Percentiles rank a stretch among this genome's conserved stretches.
Evolutionary conservation across 2,329 filamentous ascomycete species (phyloP).

Genomic region (Xylariaceae sp.): DNA sequence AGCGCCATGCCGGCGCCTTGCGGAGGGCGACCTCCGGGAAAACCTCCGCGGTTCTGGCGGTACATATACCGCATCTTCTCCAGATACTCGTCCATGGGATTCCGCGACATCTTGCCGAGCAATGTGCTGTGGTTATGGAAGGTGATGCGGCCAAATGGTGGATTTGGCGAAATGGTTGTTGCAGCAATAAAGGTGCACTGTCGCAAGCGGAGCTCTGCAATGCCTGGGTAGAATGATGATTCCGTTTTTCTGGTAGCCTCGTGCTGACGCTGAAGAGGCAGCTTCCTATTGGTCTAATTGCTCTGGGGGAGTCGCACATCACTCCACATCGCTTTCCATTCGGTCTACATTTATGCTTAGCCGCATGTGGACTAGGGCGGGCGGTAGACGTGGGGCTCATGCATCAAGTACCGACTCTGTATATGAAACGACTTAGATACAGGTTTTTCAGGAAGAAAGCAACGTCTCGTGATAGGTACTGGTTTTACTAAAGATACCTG

Average conservation of each 20-base stretch:
- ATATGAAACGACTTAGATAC: too few species aligned
- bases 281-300: conserved; percentile 13
- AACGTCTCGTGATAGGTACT: too few species aligned
- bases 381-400: too few species aligned
- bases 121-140: neutral
- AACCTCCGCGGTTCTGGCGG: conserved; percentile 37
- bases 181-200: neutral
- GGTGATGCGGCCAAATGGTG: neutral
- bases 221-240: conserved; percentile 4
- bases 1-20: conserved; percentile 39
- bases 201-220: conserved; percentile 12
- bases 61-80: conserved; percentile 25
- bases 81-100: conserved; percentile 30
- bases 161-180: conserved; percentile 1
- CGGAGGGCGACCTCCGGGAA: conserved; percentile 39
- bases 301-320: conserved; percentile 12
- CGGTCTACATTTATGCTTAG: neutral
- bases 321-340: neutral
- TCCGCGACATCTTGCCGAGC: conserved; percentile 30
- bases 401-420: too few species aligned
- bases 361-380: neutral
- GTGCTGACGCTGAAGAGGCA: neutral
- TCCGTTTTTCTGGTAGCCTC: conserved; percentile 17
- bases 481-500: too few species aligned
- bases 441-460: too few species aligned